A percentile compares a stretch with the other conserved stretches of the same genome.
Conservation (phyloP, 2,329 filamentous ascomycete species). For the Colletotrichum agaves region DNA sequence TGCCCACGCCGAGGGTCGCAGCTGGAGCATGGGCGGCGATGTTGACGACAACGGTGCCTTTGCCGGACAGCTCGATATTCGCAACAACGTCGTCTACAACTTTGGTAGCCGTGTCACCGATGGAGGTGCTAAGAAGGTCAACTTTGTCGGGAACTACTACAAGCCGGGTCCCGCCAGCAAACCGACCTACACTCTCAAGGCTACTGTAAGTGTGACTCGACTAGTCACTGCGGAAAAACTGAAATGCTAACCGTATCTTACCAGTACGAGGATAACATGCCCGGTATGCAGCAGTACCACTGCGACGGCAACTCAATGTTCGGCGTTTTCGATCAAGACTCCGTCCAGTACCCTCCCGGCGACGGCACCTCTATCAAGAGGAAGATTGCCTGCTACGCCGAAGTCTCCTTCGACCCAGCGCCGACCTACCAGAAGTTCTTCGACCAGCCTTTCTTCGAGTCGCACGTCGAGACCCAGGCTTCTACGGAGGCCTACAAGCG, state of each 20-base stretch:
- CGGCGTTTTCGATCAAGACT: slow-evolving; percentile 44
- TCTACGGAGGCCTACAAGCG: slow-evolving; percentile 49
- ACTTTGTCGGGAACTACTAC: slow-evolving; percentile 49
- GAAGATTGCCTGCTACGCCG: slow-evolving; percentile 46
- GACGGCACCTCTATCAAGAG: slow-evolving; percentile 40
- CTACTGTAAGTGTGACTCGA: slow-evolving; percentile 30
- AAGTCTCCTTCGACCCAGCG: slow-evolving; percentile 43
- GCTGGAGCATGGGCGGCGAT: slow-evolving; percentile 50
- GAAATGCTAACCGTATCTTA: fast-evolving
- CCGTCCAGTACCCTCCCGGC: slow-evolving; percentile 41
- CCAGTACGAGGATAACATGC: slow-evolving; percentile 46
- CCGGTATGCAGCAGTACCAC: slow-evolving; percentile 47
- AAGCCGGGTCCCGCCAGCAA: slow-evolving; percentile 46
- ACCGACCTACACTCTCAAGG: slow-evolving; percentile 43
- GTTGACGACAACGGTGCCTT: slow-evolving; percentile 44
- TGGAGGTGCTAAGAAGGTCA: slow-evolving; percentile 46
- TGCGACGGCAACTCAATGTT: slow-evolving; percentile 48
- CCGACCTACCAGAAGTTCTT: slow-evolving; percentile 47
- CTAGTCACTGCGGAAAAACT: neutral
- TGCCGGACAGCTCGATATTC: slow-evolving; percentile 46
- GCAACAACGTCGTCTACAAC: slow-evolving; percentile 51
- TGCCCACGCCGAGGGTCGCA: slow-evolving; percentile 45
- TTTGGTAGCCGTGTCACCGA: slow-evolving; percentile 47
- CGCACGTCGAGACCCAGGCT: slow-evolving; percentile 44
- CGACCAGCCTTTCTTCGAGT: slow-evolving; percentile 44